Evolutionary conservation across 352 stramenopile species (phyloP), one percentile per base, ranked within the genome.

Genomic region (Pythium scleroteichum): DNA sequence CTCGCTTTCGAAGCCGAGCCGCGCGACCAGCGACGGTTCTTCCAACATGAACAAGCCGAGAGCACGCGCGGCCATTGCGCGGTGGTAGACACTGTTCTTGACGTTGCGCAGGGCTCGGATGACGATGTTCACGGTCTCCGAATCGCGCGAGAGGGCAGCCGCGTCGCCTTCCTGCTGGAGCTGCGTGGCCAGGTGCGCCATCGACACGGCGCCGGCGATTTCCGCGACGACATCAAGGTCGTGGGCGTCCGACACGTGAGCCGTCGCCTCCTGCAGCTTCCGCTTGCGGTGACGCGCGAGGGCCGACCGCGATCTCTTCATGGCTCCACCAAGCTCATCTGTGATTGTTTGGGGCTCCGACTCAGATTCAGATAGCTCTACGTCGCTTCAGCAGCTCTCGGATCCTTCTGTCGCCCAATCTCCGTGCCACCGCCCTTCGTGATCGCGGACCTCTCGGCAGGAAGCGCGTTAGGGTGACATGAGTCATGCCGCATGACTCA

Each of bases 11-110:
- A 90, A 62, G 23, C 71, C 69, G 51, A 94, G 48, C 20, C 68
- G 80, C 13, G 44, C 65, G 4, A 67, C 53, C 3, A 88, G 71
- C 10, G 59, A 44, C 9, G 48, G 63, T 24, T 78, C 74, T 16
- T 74, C 52, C 26, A 82, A 26, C 68, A 90, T 85, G 33, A 91
- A 51, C 46, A 94, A 61, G 1, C 80, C 85, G 8, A 94, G 72
- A 17, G 78, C 76, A 19, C 85, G 71, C 40, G 85, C 81, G 7
- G 85, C 82, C 58, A 90, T 62, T 19, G 80, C 79, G 41, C 81
- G 75, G 22, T 86, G 56, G 53, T 88, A 88, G 2, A 90, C 77
- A 56, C 73, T 80, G 66, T 90, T 88, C 64, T 84, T 87, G 38
- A 64, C 63, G 29, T 90, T 90, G 54, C 80, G 70, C 45, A 90